Conservation (phyloP, 768 basidiomycete species). For the Tephrocybe sp. region DNA sequence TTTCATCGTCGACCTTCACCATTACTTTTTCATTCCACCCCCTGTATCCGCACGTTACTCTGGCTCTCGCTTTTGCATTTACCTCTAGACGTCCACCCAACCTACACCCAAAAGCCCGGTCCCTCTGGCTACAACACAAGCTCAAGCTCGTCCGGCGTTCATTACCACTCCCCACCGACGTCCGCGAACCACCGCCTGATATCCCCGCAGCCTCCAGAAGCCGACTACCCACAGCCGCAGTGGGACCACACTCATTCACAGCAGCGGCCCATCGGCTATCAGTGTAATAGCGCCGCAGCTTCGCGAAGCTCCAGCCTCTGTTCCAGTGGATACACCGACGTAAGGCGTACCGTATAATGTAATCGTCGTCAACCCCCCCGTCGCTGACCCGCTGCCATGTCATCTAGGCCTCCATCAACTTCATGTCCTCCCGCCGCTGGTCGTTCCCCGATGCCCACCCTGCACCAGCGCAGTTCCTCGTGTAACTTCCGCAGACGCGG, state of each 20-base stretch:
- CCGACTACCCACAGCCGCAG: not conserved
- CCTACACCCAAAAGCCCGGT: conserved; percentile 15
- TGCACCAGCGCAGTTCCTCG: not conserved
- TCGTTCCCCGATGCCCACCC: not conserved
- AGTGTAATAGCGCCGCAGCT: not conserved
- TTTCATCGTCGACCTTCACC: not conserved
- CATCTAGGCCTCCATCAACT: not conserved
- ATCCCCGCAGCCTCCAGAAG: conserved; percentile 2
- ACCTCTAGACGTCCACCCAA: conserved; percentile 3
- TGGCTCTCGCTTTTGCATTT: conserved; percentile 4
- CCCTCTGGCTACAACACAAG: conserved; percentile 3
- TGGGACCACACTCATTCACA: not conserved
- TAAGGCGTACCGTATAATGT: not conserved
- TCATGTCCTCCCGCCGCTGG: not conserved
- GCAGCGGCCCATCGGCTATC: conserved; percentile 10
- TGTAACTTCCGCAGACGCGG: too few species aligned
- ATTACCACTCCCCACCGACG: not conserved
- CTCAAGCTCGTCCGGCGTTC: conserved; percentile 14
- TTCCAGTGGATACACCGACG: not conserved
- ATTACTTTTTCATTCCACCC: not conserved
- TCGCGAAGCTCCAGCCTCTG: not conserved
- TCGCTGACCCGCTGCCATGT: not conserved
- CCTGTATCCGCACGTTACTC: not conserved
- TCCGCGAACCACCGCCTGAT: not conserved
- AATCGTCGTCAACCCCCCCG: not conserved